Evolutionary conservation across 176 grass and related monocot genomes (phyloP), one percentile per base, ranked within the genome.

Genomic region (Stipa capillata): DNA sequence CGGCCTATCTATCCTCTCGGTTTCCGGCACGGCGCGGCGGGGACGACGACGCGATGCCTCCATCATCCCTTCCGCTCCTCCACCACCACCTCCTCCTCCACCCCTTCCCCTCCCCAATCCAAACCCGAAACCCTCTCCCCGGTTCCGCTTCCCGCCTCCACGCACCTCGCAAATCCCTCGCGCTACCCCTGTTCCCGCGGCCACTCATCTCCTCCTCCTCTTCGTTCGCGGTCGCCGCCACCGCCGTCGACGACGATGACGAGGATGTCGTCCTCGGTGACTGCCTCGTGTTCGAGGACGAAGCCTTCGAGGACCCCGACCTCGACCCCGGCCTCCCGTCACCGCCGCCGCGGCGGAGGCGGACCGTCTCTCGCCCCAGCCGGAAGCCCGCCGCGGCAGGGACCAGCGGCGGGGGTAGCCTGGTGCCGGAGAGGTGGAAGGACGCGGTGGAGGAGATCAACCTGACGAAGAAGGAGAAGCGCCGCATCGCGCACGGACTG

Each of bases 381-480:
- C 49, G 81, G 76, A 94, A 43, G 47, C 48, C 70, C 31, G 21
- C 51, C 3, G 81, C 52, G 11, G 74, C n/a, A n/a, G n/a, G n/a
- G n/a, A n/a, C 43, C 74, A 1, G 71, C 16, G 43, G 47, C 31
- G 34, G 83, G 74, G 37, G 87, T 40, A 88, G 69, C 58, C 66
- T 99, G 84, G 92, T 99, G 27, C 96, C 92, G 14, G 84, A 93
- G 54, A 82, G 71, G 62, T 99, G 96, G 96, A 93, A 56, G 75
- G 72, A 93, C 13, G 90, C 66, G 40, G 88, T 85, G 61, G 88
- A 95, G 66, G 92, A 95, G 88, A 87, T 99, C 36, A 99, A 99
- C 70, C 16, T 99, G 88, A 93, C 86, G 7, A 99, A 99, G 92
- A 99, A 99, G 86, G 88, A 99, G 54, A 95, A 89, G 84, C 90